Evolutionary conservation across 1,284 basidiomycete species (phyloP).

Genomic region (Microbotryum intermedium): DNA sequence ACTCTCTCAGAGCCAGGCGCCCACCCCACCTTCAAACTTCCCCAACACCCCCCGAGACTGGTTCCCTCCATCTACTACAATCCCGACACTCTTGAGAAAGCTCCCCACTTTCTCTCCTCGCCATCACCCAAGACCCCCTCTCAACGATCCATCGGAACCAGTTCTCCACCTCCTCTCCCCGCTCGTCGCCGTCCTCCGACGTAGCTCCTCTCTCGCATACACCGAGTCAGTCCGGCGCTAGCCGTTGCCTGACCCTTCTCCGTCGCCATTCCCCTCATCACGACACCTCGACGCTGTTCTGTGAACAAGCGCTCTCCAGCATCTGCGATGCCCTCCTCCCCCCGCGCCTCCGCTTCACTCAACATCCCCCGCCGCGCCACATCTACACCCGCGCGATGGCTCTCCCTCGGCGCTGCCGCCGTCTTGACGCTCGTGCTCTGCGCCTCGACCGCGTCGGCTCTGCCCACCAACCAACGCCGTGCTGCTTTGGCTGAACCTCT

Average conservation of each 20-base stretch:
- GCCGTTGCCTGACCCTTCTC: too few relatives aligned
- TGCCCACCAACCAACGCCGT: background rate
- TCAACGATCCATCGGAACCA: background rate
- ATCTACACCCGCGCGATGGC: too few relatives aligned
- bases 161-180: background rate
- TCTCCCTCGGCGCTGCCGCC: too few relatives aligned
- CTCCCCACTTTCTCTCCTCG: background rate
- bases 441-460: background rate
- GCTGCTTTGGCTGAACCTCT: background rate
- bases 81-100: too few relatives aligned
- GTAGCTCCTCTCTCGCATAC: too few relatives aligned
- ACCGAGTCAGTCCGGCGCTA: too few relatives aligned
- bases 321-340: too few relatives aligned
- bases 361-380: too few relatives aligned
- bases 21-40: background rate
- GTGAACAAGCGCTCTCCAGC: too few relatives aligned
- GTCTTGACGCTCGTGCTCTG: background rate
- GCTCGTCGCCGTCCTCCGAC: background rate
- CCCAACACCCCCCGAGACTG: background rate
- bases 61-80: background rate
- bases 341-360: too few relatives aligned
- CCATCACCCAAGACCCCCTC: background rate
- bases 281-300: too few relatives aligned
- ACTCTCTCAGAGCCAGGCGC: background rate
- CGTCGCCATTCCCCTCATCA: too few relatives aligned